A percentile compares a stretch with the other conserved stretches of the same genome.
Conservation (phyloP, 805 yeast genomes). For the Lachancea cidri region DNA sequence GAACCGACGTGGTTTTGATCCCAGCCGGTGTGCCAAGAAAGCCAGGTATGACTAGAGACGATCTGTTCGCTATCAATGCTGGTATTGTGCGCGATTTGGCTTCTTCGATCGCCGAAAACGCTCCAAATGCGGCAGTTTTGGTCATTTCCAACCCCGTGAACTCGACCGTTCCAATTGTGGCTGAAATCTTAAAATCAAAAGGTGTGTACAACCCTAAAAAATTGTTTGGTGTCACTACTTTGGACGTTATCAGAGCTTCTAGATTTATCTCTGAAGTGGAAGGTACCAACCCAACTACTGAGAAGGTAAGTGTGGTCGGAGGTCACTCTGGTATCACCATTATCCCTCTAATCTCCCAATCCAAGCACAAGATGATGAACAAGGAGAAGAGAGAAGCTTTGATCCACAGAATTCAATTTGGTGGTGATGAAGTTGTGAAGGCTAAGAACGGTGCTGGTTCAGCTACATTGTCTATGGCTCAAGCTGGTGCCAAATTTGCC, state of each 20-base stretch:
- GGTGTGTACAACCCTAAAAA: slow-evolving; percentile 89
- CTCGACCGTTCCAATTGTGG: slow-evolving; percentile 95
- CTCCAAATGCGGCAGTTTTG: slow-evolving; percentile 78
- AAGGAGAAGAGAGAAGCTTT: slow-evolving; percentile 62
- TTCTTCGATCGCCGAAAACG: slow-evolving; percentile 70
- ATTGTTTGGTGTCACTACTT: slow-evolving; percentile 93
- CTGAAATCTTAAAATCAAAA: slow-evolving; percentile 80
- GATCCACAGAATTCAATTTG: slow-evolving; percentile 87
- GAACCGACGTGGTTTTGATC: slow-evolving; percentile 73
- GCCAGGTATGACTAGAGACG: slow-evolving; percentile 99
- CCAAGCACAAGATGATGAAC: slow-evolving; percentile 61
- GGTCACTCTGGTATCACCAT: slow-evolving; percentile 97
- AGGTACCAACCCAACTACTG: slow-evolving; percentile 64
- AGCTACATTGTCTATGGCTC: slow-evolving; percentile 90
- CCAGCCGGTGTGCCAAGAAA: slow-evolving; percentile 99
- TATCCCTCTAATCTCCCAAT: slow-evolving; percentile 86
- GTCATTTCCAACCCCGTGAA: slow-evolving; percentile 94
- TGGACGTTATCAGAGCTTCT: slow-evolving; percentile 86
- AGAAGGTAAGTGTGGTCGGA: slow-evolving; percentile 84
- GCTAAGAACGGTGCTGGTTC: slow-evolving; percentile 95
- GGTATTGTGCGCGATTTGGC: slow-evolving; percentile 92
- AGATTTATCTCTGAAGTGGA: slow-evolving; percentile 60
- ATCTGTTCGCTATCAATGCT: slow-evolving; percentile 92
- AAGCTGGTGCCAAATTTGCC: slow-evolving; percentile 78
- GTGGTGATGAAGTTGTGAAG: slow-evolving; percentile 93